phyloP scores from a whole-genome alignment of 2,329 filamentous ascomycete species.

The Hypomyces rosellus region DNA sequence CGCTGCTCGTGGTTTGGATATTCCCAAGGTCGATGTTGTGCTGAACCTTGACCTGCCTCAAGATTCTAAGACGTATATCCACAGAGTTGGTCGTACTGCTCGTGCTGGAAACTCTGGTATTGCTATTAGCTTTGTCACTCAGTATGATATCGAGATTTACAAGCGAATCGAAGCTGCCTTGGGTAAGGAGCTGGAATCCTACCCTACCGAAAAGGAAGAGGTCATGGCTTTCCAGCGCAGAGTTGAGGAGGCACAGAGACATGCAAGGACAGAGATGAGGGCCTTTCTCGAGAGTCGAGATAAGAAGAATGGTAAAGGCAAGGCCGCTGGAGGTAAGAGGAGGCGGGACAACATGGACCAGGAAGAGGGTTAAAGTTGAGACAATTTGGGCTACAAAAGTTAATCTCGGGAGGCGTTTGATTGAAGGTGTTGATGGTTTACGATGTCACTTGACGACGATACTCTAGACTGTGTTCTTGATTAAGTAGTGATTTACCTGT shows the following conservation, averaged over 20 bases:
- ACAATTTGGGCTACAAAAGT: too few relatives aligned
- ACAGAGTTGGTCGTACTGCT: slow-evolving; percentile 82
- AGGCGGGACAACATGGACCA: slow-evolving; percentile 62
- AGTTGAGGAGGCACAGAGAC: slow-evolving; percentile 76
- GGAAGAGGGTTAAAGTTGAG: slow-evolving; percentile 55
- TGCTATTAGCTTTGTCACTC: slow-evolving; percentile 74
- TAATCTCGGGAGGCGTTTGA: too few relatives aligned
- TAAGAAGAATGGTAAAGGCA: slow-evolving; percentile 44
- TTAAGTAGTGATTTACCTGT: too few relatives aligned
- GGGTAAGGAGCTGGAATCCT: slow-evolving; percentile 67
- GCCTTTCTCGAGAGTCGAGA: slow-evolving; percentile 63
- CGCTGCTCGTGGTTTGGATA: slow-evolving; percentile 87
- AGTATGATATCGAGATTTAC: slow-evolving; percentile 81
- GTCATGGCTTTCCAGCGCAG: slow-evolving; percentile 74
- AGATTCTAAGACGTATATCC: slow-evolving; percentile 86
- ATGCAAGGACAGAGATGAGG: slow-evolving; percentile 78
- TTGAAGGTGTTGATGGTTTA: too few relatives aligned
- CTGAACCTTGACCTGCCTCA: slow-evolving; percentile 79
- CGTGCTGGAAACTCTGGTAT: slow-evolving; percentile 79
- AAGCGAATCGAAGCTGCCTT: slow-evolving; percentile 76
- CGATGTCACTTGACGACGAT: too few relatives aligned
- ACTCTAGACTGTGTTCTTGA: too few relatives aligned
- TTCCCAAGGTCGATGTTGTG: slow-evolving; percentile 83
- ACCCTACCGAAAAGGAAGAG: slow-evolving; percentile 68
- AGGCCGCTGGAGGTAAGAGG: slow-evolving; percentile 25